A percentile compares a stretch with the other conserved stretches of the same genome.
Conservation (phyloP, 164 flowering plant genomes). For the Berberis thunbergii region DNA sequence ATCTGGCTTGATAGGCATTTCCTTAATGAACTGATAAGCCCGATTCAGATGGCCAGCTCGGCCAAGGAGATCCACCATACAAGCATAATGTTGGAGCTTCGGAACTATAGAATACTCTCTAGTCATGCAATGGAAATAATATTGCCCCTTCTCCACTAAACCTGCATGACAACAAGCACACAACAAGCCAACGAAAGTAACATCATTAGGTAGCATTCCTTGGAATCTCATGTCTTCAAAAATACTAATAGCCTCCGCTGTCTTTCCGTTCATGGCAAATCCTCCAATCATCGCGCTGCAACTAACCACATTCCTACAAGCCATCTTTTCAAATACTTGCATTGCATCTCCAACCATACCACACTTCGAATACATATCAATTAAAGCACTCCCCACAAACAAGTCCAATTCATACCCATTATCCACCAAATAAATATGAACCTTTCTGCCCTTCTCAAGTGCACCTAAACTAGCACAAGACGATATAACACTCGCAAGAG, state of each 20-base stretch:
- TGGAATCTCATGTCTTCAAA: conserved; percentile 18
- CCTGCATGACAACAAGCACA: conserved; percentile 27
- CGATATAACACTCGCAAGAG: conserved; percentile 22
- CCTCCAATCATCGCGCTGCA: conserved; percentile 22
- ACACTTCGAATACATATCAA: conserved; percentile 24
- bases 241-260: conserved; percentile 15
- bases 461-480: conserved; percentile 25
- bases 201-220: conserved; percentile 17
- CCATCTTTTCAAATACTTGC: conserved; percentile 14
- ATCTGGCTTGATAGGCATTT: conserved; percentile 19
- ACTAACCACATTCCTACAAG: conserved; percentile 14
- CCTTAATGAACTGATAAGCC: conserved; percentile 13
- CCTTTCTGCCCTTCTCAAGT: conserved; percentile 15
- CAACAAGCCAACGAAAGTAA: conserved; percentile 21
- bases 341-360: conserved; percentile 19
- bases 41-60: conserved; percentile 18
- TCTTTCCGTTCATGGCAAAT: conserved; percentile 21
- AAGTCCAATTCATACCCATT: conserved; percentile 12
- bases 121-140: conserved; percentile 13
- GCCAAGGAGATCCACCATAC: conserved; percentile 26
- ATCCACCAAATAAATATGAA: conserved; percentile 14
- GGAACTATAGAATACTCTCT: conserved; percentile 16
- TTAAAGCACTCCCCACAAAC: conserved; percentile 19
- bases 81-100: conserved; percentile 22
- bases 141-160: conserved; percentile 16